Base-by-base conservation (phyloP, 768 basidiomycete genomes). In the Leucosporidium yakuticum region DNA sequence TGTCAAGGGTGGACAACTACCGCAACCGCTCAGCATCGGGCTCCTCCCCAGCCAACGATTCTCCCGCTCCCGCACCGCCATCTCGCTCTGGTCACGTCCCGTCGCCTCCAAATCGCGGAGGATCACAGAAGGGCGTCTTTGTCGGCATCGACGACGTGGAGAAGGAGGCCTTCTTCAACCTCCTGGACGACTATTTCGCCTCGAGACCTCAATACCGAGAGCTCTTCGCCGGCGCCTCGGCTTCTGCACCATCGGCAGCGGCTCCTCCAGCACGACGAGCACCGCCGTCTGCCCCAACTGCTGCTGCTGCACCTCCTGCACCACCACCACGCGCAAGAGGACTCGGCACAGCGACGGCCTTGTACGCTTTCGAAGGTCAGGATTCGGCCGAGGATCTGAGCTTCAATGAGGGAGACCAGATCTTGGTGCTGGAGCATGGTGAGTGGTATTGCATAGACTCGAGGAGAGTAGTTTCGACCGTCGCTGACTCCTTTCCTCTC, bases 331-430 rank as follows among this genome's bases (percentile, higher is more conserved):
- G 14, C 47, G 47, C 23, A 4, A 27, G 21, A 15, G 65, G 57
- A 7, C 11, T 64, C 11, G 68, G 62, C 0, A 50, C 47, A 12
- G 68, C 65, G 6, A 55, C 59, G 19, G 71, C 71, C 7, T 55
- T 69, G 27, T 73, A 73, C 51, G 71, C 67, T 23, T 73, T 50
- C 34, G 59, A 51, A 6, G 65, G 62, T 3, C 25, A 21, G 3
- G 56, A 64, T 15, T n/a, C 51, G 62, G 76, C 77, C 8, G 78
- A 77, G 5, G 80, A 81, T 69, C 64, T 81, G 17, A 71, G 70
- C 1, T 80, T 81, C 73, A 67, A 44, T 25, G 78, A 76, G 44
- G 79, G 79, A 25, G 78, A 80, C 44, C 55, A 75, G 51, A 77
- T 81, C 53, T 74, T 76, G 50, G 48, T 73, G 11, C 31, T 64